Evolutionary conservation across 2,329 filamentous ascomycete genomes (phyloP), one percentile per base, ranked within the genome.

Genomic region (Trichoderma sp.): DNA sequence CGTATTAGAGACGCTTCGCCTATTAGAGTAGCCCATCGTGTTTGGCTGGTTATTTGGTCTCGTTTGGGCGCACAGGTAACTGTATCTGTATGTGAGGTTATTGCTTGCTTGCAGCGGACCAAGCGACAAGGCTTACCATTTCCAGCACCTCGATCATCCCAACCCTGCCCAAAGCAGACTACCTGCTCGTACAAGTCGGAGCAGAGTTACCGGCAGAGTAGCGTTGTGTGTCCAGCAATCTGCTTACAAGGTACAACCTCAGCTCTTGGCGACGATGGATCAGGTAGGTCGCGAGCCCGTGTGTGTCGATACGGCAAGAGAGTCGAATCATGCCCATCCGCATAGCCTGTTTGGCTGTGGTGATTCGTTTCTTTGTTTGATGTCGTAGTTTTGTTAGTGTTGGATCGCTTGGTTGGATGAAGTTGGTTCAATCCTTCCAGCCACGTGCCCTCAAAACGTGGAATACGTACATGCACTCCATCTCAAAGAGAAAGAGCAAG

Each of bases 1-100:
- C 53, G 56, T 68, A 33, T 38, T 64, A 11, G 69, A 71, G 53
- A 71, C 67, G 53, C 14, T 65, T 73, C 41, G 71, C 71, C 71
- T 65, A 65, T 65, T 41, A 65, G 41, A 73, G 38, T 16, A 9
- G n/a, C 29, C 50, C 45, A 38, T 65, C 41, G 60, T 31, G 71
- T 63, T n/a, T n/a, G 38, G 67, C 24, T 41, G 53, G 33, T 62
- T 64, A 18, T 35, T 45, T 62, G 60, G 24, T 24, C n/a, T 65
- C 38, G 31, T 64, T 65, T 45, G 71, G 41, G 41, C 60, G 60
- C 60, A 65, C 29, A 27, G 60, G 16, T 12, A 18, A 24, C 71
- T 24, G 60, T 35, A 45, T 45, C 41, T 45, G 41, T 45, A 53
- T 64, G 29, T 56, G 71, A 73, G 41, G 60, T 65, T 53, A 73